Conservation (phyloP, 768 basidiomycete genomes). For the Cubamyces sp. region DNA sequence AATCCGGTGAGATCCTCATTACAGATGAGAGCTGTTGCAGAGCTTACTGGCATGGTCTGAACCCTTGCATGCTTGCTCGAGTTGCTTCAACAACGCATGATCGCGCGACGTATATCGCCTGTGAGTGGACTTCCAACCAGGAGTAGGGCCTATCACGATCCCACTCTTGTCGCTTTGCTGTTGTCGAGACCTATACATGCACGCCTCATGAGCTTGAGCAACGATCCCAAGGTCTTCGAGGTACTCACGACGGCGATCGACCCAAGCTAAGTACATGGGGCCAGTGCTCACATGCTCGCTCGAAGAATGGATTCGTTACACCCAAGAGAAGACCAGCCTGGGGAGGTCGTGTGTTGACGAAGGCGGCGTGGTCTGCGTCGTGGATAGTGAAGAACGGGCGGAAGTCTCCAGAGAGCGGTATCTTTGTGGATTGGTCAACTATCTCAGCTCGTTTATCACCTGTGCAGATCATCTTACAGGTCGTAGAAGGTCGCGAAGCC, state of each 20-base stretch:
- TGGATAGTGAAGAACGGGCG: constrained; percentile 97
- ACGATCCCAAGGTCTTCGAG: background rate
- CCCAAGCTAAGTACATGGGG: constrained; percentile 81
- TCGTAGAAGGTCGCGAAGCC: constrained; percentile 83
- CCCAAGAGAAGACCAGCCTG: constrained; percentile 77
- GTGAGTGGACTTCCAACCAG: constrained; percentile 82
- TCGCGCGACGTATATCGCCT: constrained; percentile 89
- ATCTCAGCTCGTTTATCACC: background rate
- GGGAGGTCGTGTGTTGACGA: constrained; percentile 85
- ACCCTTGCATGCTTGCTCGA: constrained; percentile 64
- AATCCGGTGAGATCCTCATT: too few species aligned
- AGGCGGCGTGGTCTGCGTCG: constrained; percentile 74
- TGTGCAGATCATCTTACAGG: constrained; percentile 53
- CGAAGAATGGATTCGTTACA: constrained; percentile 89
- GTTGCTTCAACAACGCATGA: constrained; percentile 65
- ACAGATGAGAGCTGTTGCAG: background rate
- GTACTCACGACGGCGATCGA: constrained; percentile 47
- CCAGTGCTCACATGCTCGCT: constrained; percentile 81
- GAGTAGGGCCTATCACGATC: constrained; percentile 46
- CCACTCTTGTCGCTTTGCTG: constrained; percentile 30
- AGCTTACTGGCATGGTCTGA: constrained; percentile 56
- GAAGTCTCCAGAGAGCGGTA: constrained; percentile 83
- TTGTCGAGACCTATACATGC: background rate
- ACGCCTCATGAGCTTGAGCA: background rate
- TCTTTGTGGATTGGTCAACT: constrained; percentile 44